Evolutionary conservation across 345 rosid genomes (phyloP).

Genomic region (Alliaria petiolata): DNA sequence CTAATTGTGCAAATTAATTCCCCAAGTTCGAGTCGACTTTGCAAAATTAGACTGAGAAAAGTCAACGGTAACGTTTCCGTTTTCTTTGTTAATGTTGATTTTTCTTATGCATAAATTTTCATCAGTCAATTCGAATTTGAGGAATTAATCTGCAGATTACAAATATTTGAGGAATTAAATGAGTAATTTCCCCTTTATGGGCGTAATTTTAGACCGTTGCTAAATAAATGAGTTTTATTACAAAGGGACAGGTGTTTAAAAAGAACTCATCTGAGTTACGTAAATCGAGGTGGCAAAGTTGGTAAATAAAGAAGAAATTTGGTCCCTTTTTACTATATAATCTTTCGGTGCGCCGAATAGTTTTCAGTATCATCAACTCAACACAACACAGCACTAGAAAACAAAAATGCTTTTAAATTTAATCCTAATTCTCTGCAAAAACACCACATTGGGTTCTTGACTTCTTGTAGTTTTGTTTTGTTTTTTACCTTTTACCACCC

Average conservation of each 20-base stretch:
- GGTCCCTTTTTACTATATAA: conserved; percentile 11
- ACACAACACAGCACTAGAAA: too few relatives aligned
- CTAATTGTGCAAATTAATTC: too few relatives aligned
- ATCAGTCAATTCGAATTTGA: too few relatives aligned
- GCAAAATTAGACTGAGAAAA: too few relatives aligned
- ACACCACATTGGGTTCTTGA: not conserved
- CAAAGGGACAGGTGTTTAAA: conserved; percentile 14
- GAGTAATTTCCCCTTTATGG: too few relatives aligned
- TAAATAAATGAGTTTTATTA: conserved; percentile 1
- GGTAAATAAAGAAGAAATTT: not conserved
- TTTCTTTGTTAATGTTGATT: too few relatives aligned
- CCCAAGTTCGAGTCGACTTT: too few relatives aligned
- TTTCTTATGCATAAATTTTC: too few relatives aligned
- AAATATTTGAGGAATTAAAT: too few relatives aligned
- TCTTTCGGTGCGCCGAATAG: conserved; percentile 27
- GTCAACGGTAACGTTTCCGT: too few relatives aligned
- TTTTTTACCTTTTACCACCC: not conserved
- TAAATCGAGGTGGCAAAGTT: conserved; percentile 23
- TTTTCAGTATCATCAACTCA: too few relatives aligned
- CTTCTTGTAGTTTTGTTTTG: not conserved
- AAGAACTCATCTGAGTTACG: conserved; percentile 20
- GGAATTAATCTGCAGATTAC: too few relatives aligned
- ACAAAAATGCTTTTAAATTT: conserved; percentile 11
- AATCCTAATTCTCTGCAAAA: not conserved
- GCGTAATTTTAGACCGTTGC: conserved; percentile 25